A percentile compares a stretch with the other conserved stretches of the same genome.
These are phyloP conservation scores for Aphanomyces cochlioides DNA, from an alignment of 352 stramenopile species.

Conservation along the genomic window DNA sequence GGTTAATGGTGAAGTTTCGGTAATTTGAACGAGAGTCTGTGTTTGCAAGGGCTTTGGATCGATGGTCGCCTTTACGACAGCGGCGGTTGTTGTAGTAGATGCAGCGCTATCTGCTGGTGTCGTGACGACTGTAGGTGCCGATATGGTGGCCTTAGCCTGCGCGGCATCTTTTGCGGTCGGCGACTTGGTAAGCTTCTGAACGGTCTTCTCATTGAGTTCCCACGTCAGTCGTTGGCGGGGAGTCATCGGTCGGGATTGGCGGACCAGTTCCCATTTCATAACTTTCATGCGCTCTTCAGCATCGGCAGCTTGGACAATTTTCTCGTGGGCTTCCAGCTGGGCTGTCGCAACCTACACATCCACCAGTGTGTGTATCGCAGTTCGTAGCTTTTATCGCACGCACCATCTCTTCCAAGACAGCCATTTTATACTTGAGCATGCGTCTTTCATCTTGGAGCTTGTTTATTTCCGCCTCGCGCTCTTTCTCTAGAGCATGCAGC, in stretches of 20 bases:
- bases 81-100: too few species aligned
- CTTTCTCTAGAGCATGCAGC: slow-evolving; percentile 43
- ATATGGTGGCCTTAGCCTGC: too few species aligned
- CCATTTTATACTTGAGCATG: slow-evolving; percentile 53
- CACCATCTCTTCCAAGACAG: slow-evolving; percentile 53
- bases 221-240: slow-evolving; percentile 16
- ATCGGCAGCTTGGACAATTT: slow-evolving; percentile 38
- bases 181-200: slow-evolving; percentile 2
- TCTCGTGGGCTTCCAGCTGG: slow-evolving; percentile 51
- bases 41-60: too few species aligned
- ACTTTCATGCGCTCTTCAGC: slow-evolving; percentile 65
- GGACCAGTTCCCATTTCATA: slow-evolving; percentile 71
- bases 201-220: slow-evolving; percentile 13
- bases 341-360: slow-evolving; percentile 42
- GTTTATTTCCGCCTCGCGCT: slow-evolving; percentile 46
- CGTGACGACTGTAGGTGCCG: too few species aligned
- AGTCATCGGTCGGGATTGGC: slow-evolving; percentile 37
- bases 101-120: too few species aligned
- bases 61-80: too few species aligned
- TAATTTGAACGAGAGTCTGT: too few species aligned
- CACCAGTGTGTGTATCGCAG: not conserved
- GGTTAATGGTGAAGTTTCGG: too few species aligned
- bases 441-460: slow-evolving; percentile 48
- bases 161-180: too few species aligned
- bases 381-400: not conserved